Evolutionary conservation across 2,329 filamentous ascomycete genomes (phyloP).

Genomic region (Neonectria coccinea): DNA sequence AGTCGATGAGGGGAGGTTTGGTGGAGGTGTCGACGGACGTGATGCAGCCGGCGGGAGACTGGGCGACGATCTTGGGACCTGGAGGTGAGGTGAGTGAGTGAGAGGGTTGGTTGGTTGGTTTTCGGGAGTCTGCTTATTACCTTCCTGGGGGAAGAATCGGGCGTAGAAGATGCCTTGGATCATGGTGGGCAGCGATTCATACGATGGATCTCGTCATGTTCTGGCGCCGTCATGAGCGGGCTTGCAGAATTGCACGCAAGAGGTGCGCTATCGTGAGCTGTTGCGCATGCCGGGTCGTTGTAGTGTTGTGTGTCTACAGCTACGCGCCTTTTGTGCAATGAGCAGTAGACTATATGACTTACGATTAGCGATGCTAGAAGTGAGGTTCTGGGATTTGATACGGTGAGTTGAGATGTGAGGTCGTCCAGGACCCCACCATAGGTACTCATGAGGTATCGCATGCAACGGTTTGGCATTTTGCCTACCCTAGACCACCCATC

Average conservation of each 20-base stretch:
- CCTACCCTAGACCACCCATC: background rate
- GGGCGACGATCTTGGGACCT: constrained; percentile 73
- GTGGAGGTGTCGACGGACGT: constrained; percentile 56
- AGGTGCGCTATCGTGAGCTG: background rate
- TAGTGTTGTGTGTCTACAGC: background rate
- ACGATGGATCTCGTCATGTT: constrained; percentile 28
- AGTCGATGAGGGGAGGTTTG: constrained; percentile 78
- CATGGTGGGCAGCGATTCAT: constrained; percentile 55
- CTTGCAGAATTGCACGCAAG: background rate
- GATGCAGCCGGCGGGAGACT: constrained; percentile 72
- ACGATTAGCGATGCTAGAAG: background rate
- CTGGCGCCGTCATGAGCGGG: constrained; percentile 1
- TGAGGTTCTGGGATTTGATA: too few species aligned
- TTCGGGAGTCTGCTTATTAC: constrained; percentile 50
- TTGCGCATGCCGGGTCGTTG: background rate
- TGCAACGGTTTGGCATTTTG: background rate
- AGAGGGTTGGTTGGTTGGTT: too few species aligned
- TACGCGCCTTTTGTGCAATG: background rate
- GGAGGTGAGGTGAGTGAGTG: background rate
- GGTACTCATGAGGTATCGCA: background rate
- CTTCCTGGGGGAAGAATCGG: constrained; percentile 74
- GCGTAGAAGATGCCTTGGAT: constrained; percentile 80
- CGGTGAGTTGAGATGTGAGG: background rate
- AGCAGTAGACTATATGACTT: background rate
- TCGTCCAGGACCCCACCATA: background rate